Base-by-base conservation (phyloP, 805 yeast genomes). In the Sungouiozyma ichnusensis region DNA sequence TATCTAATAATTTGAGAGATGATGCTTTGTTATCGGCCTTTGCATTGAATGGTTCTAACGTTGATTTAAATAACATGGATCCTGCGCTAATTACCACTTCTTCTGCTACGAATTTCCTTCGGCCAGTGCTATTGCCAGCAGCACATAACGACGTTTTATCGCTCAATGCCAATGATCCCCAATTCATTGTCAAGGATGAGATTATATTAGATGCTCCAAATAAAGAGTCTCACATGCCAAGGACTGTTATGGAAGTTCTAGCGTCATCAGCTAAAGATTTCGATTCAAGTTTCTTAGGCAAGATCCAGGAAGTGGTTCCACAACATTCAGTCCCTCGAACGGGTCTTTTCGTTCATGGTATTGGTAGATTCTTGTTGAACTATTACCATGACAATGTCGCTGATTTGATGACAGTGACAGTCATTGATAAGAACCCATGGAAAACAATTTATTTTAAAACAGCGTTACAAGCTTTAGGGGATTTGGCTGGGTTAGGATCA, bases 391-490 rank as follows among this genome's bases (percentile, higher is more conserved):
- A 80, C 15, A 76, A 79, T 48, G 92, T 86, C 1, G 90, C 90
- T 0, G 92, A 84, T 56, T 62, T 77, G 41, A 79, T 81, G 86
- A 76, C 85, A 0, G 86, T 80, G 3, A 74, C 80, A 17, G 76
- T 79, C 1, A 68, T 78, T 0, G 38, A 43, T 4, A 82, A 80
- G 47, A 86, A 84, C 55, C 94, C 95, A 0, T 86, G 95, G 95
- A 81, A 81, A 52, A 77, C 81, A 2, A 76, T 85, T n/a, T 85
- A 84, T 60, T 77, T 85, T 46, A 94, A 95, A 0, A 63, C 92
- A 39, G 95, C 94, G 1, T 62, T 83, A 27, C 69, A 75, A 67
- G 94, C 94, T 0, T 67, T 86, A 19, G 95, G 95, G 3, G 95
- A 86, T 54, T 63, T 85, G 19, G 74, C 79, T 20, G 79, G 87